These are phyloP conservation scores for Aspergillus clavatus DNA, from an alignment of 2,329 filamentous ascomycete species.

Conservation along the genomic window DNA sequence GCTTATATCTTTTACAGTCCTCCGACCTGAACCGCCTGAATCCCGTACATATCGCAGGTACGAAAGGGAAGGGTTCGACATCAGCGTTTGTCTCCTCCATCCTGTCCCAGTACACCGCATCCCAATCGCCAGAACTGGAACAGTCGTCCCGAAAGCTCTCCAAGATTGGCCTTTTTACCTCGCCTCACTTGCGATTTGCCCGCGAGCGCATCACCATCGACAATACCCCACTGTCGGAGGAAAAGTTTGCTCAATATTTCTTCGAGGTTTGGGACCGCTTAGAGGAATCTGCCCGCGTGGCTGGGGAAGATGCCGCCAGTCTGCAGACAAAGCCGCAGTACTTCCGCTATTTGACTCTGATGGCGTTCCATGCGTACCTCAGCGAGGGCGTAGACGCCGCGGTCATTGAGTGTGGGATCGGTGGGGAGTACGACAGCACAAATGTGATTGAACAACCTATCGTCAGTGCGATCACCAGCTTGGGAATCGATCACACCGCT, in stretches of 20 bases:
- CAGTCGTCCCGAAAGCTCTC: conserved; percentile 32
- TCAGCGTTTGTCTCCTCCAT: conserved; percentile 79
- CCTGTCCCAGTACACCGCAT: conserved; percentile 57
- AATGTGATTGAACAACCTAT: conserved; percentile 72
- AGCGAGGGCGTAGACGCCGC: conserved; percentile 70
- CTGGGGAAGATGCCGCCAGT: conserved; percentile 49
- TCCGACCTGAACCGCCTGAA: conserved; percentile 57
- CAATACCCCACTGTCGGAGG: conserved; percentile 63
- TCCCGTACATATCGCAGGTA: conserved; percentile 80
- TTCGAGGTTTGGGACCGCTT: conserved; percentile 76
- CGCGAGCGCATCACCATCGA: conserved; percentile 81
- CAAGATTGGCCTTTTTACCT: conserved; percentile 76
- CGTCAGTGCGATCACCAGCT: conserved; percentile 68
- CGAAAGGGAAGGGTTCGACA: conserved; percentile 90
- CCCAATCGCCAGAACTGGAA: conserved; percentile 27
- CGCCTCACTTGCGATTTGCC: conserved; percentile 76
- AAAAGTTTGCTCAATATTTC: conserved; percentile 69
- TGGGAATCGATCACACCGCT: conserved; percentile 80
- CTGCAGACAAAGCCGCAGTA: conserved; percentile 73
- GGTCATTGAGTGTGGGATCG: conserved; percentile 89
- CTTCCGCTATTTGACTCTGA: conserved; percentile 84
- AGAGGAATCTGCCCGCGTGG: conserved; percentile 49
- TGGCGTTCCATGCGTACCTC: conserved; percentile 81
- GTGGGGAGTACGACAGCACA: conserved; percentile 88
- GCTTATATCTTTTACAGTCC: conserved; percentile 42